phyloP scores from a whole-genome alignment of 2,329 filamentous ascomycete genomes.

The Neofusicoccum ribis region DNA sequence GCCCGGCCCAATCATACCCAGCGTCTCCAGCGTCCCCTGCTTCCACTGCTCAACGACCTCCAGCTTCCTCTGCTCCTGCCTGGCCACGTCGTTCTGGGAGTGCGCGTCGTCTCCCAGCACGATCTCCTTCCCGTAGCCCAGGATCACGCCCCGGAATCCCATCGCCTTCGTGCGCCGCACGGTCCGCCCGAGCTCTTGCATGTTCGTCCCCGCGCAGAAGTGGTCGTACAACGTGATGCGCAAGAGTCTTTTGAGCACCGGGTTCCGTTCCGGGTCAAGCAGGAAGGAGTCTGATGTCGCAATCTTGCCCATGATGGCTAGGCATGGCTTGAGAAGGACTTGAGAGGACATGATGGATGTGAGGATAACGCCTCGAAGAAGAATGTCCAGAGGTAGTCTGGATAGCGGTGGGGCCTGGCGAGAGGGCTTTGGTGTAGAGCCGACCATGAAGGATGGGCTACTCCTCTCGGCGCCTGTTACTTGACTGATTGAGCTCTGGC shows the following conservation, averaged over 20 bases:
- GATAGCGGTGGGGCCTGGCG: too few relatives aligned
- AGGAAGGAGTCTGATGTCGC: not conserved
- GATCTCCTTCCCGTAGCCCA: constrained; percentile 75
- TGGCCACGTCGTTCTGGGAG: too few relatives aligned
- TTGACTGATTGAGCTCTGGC: too few relatives aligned
- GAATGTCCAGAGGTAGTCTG: too few relatives aligned
- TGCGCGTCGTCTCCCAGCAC: constrained; percentile 34
- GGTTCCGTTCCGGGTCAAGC: constrained; percentile 27
- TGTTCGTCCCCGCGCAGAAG: constrained; percentile 82
- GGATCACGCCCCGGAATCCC: constrained; percentile 82
- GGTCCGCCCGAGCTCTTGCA: constrained; percentile 60
- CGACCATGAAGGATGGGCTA: too few relatives aligned
- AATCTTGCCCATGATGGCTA: not conserved
- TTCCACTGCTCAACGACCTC: constrained; percentile 69
- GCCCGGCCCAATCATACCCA: constrained; percentile 49
- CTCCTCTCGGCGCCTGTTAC: too few relatives aligned
- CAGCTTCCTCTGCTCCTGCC: constrained; percentile 45
- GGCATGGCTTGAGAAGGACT: not conserved
- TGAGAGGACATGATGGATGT: not conserved
- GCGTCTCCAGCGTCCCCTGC: constrained; percentile 67
- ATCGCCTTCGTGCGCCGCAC: constrained; percentile 67
- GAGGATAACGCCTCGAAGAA: not conserved
- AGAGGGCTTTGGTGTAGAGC: too few relatives aligned
- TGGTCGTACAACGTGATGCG: constrained; percentile 85
- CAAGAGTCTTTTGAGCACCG: constrained; percentile 67